Base-by-base conservation (phyloP, 164 flowering plant genomes). In the Annona squamosa region DNA sequence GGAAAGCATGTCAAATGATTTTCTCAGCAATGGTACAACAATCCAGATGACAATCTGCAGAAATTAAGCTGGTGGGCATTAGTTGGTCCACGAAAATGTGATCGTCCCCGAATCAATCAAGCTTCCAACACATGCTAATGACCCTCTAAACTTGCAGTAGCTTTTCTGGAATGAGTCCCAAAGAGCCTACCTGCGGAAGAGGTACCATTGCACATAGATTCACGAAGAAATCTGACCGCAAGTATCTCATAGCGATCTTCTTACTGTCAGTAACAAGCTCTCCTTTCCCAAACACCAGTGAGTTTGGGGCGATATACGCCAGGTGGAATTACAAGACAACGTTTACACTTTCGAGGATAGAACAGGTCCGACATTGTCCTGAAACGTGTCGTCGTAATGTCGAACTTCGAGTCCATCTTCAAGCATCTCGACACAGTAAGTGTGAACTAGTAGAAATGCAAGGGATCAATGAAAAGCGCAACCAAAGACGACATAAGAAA, bases 41-140 rank as follows among this genome's bases (percentile, higher is more conserved):
- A 92, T 83, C 98, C 97, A 92, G 70, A 92, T 88, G 70, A 94
- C 86, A n/a, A 91, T 79, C 98, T 92, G 97, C 88, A 83, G 69
- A 76, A 74, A 48, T 71, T 62, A 63, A 42, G 3, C 9, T 66
- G 46, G 4, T 42, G 68, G 13, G 59, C 59, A 7, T 4, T 48
- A 52, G 59, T 52, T 13, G 13, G 59, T 52, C 13, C 59, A 52
- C 59, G 13, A 10, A 10, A 52, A 2, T 52, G 9, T 52, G 37
- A 26, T 26, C 37, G 37, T 26, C 37, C 37, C 37, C 37, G 37
- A 26, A 26, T 26, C 37, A 52, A 52, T 52, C 59, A 52, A 16
- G 59, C 9, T 52, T 52, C 13, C 9, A 16, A 16, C 10, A 6
- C 13, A 52, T 52, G 13, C 59, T 2, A 16, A 10, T 5, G 59